Evolutionary conservation across 2,329 filamentous ascomycete species (phyloP), one percentile per base, ranked within the genome.

Genomic region (Teratosphaeria viscida): DNA sequence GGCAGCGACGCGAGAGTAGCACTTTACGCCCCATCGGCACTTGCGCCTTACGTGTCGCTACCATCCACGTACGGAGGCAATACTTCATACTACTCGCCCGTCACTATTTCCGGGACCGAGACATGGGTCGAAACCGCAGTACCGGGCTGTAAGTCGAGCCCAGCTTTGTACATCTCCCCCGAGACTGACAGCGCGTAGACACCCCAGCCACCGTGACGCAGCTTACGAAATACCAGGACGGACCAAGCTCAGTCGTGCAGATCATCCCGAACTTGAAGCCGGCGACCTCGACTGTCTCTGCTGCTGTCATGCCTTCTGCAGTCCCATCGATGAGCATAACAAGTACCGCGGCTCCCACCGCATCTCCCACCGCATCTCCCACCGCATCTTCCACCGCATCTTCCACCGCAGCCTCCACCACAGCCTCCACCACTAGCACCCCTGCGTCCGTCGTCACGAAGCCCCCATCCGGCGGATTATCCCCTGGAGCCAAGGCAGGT

Each of bases 41-140:
- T 71, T 10, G 65, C 66, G n/a, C 67, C 67, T 0, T 70, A 68
- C 52, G 62, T 70, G 11, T 68, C 65, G 23, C 63, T 70, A 11
- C 68, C 69, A 8, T 62, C 59, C 6, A 66, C 63, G 5, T 37
- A 58, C 10, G 67, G 65, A 8, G 69, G 69, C 1, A 64, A 59
- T 14, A 70, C 67, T 2, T 64, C 62, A 5, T 71, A 69, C 54
- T 68, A 66, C 55, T 65, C 62, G 37, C 57, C 63, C 7, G 65
- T 64, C 10, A 60, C 64, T 5, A 56, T 59, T 8, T 59, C 59
- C n/a, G 65, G 66, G 1, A 63, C 60, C 0, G 67, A 59, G 53
- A 65, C 66, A 2, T 70, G 67, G 65, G 55, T 67, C 16, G 35
- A 43, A 10, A 69, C 66, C 0, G 65, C 62, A 5, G 54, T 69